Percentiles rank a stretch among this genome's conserved stretches.
Conservation (phyloP, 2,329 filamentous ascomycete species). For the Colletotrichum chlorophyti region DNA sequence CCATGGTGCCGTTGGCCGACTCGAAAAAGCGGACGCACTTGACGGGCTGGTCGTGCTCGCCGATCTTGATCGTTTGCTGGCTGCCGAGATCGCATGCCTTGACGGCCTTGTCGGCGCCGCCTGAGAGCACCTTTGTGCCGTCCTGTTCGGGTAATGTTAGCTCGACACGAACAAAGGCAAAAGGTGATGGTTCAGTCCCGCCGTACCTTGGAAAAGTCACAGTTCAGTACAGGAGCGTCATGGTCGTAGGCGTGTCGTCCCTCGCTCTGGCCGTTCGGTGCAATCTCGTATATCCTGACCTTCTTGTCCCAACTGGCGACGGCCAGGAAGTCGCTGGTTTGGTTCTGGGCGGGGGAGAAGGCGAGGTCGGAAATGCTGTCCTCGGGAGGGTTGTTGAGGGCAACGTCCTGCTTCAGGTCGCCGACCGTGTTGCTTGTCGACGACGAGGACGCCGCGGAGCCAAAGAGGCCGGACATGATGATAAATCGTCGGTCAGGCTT, state of each 20-base stretch:
- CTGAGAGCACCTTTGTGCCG: constrained; percentile 86
- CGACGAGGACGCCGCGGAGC: constrained; percentile 57
- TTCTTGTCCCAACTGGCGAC: constrained; percentile 98
- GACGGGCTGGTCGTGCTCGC: constrained; percentile 85
- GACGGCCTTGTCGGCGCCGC: constrained; percentile 88
- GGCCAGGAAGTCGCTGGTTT: constrained; percentile 78
- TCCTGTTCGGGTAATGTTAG: constrained; percentile 63
- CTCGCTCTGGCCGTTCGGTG: constrained; percentile 76
- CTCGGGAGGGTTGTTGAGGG: constrained; percentile 78
- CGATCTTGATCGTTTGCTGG: constrained; percentile 74
- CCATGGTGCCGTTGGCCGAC: constrained; percentile 74
- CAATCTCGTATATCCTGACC: constrained; percentile 94
- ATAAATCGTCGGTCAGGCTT: not conserved
- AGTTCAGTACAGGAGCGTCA: constrained; percentile 82
- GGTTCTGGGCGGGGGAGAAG: constrained; percentile 72
- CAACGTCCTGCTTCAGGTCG: constrained; percentile 88
- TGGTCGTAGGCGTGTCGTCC: constrained; percentile 89
- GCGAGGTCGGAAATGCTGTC: constrained; percentile 89
- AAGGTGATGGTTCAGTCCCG: constrained; percentile 5
- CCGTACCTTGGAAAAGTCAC: constrained; percentile 86
- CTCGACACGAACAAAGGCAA: not conserved
- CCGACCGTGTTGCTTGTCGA: constrained; percentile 76
- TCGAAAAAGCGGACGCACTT: constrained; percentile 81
- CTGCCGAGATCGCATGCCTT: constrained; percentile 83
- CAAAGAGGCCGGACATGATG: constrained; percentile 70